Conservation (phyloP, 495 filamentous ascomycete genomes). For the Arthonia radiata region DNA sequence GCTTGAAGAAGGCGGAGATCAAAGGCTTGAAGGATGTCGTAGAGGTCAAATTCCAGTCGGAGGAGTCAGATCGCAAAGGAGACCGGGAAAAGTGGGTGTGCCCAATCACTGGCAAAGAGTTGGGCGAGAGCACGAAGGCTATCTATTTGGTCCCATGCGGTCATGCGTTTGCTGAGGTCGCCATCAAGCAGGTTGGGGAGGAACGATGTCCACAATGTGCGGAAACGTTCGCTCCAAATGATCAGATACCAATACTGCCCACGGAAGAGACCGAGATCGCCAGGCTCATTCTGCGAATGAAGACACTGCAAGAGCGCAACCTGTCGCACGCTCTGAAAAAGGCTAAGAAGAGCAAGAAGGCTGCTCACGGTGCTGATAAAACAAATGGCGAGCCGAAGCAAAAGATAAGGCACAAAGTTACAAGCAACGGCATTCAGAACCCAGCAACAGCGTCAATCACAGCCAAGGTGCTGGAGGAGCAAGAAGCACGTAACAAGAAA, state of each 20-base stretch:
- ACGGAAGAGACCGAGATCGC: constrained; percentile 44
- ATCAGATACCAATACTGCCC: constrained; percentile 64
- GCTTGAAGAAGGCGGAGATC: constrained; percentile 45
- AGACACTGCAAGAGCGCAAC: constrained; percentile 38
- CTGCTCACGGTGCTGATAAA: constrained; percentile 13
- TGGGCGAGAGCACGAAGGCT: constrained; percentile 54
- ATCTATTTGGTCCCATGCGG: constrained; percentile 90
- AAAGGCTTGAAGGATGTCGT: constrained; percentile 70
- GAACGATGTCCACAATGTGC: constrained; percentile 47
- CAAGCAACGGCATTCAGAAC: constrained; percentile 44
- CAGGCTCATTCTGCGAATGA: constrained; percentile 33
- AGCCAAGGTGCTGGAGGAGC: constrained; percentile 61
- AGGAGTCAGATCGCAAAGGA: constrained; percentile 16
- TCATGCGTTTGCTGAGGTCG: constrained; percentile 73
- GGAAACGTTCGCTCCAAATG: constrained; percentile 43
- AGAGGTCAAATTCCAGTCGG: constrained; percentile 57
- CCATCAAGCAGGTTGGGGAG: constrained; percentile 50
- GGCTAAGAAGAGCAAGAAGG: constrained; percentile 49
- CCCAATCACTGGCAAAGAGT: constrained; percentile 62
- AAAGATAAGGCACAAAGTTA: constrained; percentile 1
- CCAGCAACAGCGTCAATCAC: constrained; percentile 63
- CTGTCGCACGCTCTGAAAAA: constrained; percentile 83
- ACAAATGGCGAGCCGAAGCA: constrained; percentile 3
- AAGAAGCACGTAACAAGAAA: constrained; percentile 56
- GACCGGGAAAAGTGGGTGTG: constrained; percentile 39